A percentile compares a stretch with the other conserved stretches of the same genome.
Conservation (phyloP, 75 land plant species). For the Pinus albicaulis region DNA sequence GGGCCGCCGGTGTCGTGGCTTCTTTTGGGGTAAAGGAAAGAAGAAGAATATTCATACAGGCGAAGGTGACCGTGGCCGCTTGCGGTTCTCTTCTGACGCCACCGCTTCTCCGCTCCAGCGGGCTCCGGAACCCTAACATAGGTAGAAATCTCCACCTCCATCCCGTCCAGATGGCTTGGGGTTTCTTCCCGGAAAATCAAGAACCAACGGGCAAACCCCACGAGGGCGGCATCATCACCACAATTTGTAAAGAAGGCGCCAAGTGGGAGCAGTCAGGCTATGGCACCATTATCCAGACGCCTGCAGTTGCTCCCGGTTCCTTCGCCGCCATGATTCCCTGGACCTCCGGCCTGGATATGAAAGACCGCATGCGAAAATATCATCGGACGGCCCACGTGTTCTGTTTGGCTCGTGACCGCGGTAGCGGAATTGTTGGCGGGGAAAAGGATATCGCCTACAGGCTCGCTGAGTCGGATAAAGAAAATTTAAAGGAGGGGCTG, state of each 20-base stretch:
- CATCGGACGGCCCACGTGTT: slow-evolving; percentile 56
- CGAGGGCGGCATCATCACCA: slow-evolving; percentile 89
- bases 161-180: slow-evolving; percentile 77
- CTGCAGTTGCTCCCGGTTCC: slow-evolving; percentile 53
- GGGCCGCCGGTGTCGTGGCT: slow-evolving; percentile 51
- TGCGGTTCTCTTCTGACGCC: slow-evolving; percentile 82
- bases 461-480: slow-evolving; percentile 33
- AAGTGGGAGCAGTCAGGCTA: slow-evolving; percentile 7
- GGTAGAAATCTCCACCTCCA: slow-evolving; percentile 81
- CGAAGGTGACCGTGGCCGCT: slow-evolving; percentile 61
- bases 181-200: slow-evolving; percentile 72
- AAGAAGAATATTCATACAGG: slow-evolving; percentile 37
- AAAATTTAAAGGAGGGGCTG: slow-evolving; percentile 41
- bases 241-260: slow-evolving; percentile 48
- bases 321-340: slow-evolving; percentile 66
- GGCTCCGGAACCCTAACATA: slow-evolving; percentile 73
- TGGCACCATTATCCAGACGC: slow-evolving; percentile 49
- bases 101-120: slow-evolving; percentile 60
- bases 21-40: slow-evolving; percentile 6
- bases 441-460: slow-evolving; percentile 42
- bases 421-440: slow-evolving; percentile 48
- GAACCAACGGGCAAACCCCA: slow-evolving; percentile 23
- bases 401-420: slow-evolving; percentile 45
- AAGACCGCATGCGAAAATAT: slow-evolving; percentile 51
- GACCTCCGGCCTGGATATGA: slow-evolving; percentile 58